phyloP scores from a whole-genome alignment of 352 stramenopile species.

The Plasmopara halstedii region DNA sequence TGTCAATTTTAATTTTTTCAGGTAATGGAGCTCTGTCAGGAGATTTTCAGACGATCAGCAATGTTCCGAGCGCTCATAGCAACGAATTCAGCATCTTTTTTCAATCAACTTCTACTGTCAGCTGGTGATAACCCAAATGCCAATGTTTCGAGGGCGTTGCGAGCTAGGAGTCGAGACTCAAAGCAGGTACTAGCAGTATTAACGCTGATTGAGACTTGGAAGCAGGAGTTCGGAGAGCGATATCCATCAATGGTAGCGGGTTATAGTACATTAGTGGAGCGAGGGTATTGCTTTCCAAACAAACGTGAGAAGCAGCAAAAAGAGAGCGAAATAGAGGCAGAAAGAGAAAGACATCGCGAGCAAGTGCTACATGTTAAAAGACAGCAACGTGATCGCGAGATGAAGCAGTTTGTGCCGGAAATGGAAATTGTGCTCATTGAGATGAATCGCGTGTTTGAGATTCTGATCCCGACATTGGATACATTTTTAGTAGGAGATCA shows the following conservation, averaged over 20 bases:
- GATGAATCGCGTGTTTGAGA: conserved; percentile 72
- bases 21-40: conserved; percentile 28
- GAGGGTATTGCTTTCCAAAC: conserved; percentile 49
- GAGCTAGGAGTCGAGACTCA: conserved; percentile 10
- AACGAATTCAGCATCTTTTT: conserved; percentile 35
- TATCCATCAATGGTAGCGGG: conserved; percentile 55
- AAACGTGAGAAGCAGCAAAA: conserved; percentile 19
- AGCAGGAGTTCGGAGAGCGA: conserved; percentile 39
- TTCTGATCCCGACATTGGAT: conserved; percentile 65
- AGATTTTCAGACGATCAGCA: conserved; percentile 54
- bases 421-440: conserved; percentile 59
- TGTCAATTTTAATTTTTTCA: conserved; percentile 5
- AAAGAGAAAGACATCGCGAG: conserved; percentile 9
- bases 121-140: conserved; percentile 30
- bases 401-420: conserved; percentile 40
- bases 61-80: conserved; percentile 42
- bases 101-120: conserved; percentile 33
- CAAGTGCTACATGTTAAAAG: conserved; percentile 21
- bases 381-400: conserved; percentile 33
- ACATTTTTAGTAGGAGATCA: conserved; percentile 31
- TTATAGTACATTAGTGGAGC: conserved; percentile 33
- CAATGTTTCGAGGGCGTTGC: conserved; percentile 21
- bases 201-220: conserved; percentile 53
- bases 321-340: conserved; percentile 4
- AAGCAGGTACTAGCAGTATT: conserved; percentile 27